Base-by-base conservation (phyloP, 2,329 filamentous ascomycete species). In the Cladophialophora psammophila region DNA sequence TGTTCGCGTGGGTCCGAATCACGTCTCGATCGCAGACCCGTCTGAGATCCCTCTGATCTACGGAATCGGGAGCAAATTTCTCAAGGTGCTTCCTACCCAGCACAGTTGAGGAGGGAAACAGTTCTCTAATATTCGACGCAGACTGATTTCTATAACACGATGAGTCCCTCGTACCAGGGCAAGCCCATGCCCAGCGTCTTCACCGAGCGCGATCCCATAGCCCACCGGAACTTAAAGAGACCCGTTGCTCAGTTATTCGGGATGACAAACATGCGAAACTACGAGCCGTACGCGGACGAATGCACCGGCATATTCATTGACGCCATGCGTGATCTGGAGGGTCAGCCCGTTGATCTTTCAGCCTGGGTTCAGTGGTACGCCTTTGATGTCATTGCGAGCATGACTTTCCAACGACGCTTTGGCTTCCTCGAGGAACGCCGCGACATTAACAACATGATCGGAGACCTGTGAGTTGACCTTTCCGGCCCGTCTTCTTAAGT, bases 331-430 rank as follows among this genome's bases (percentile, higher is more conserved):
- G 67, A 67, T 12, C 48, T 66, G 7, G 50, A 64, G 34, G 67
- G 64, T 8, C 48, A 64, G 31, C 34, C 64, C 5, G 32, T 70
- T 40, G 66, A 72, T 48, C 56, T 72, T 12, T 60, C 56, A 1
- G 40, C 35, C 26, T 93, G 91, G 91, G 79, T 94, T 63, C 91
- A 94, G 74, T 93, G 89, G 76, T 93, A 91, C 71, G 91, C 91
- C 0, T 93, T 93, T 73, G 91, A 94, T 74, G 90, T 93, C 10
- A 92, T 70, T 34, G 58, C 59, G 6, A 31, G 48, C 38, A 65
- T 70, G 35, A 68, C 68, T 1, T 70, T 70, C 78, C 88, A 87
- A 76, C 91, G 91, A 75, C 84, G 89, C 0, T 85, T 93, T 63
- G 91, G 91, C 0, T 93, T 93, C 70, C 79, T 94, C 1, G 90